A percentile compares a stretch with the other conserved stretches of the same genome.
Conservation (phyloP, 352 stramenopile genomes). For the Globisporangium spinosum region DNA sequence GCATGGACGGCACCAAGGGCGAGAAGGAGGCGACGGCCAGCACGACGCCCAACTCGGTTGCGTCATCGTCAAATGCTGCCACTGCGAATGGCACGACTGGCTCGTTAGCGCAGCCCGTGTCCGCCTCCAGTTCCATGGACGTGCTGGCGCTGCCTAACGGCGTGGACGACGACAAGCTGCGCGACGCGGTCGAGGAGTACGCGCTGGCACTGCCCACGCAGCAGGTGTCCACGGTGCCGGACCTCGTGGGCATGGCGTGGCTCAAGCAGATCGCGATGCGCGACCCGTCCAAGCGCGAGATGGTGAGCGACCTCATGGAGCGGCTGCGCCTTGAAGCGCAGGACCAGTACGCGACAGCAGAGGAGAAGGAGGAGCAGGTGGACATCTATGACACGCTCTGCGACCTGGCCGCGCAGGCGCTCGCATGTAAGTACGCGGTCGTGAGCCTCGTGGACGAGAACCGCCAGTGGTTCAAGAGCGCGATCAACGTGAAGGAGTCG, state of each 20-base stretch:
- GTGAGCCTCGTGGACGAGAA: conserved; percentile 91
- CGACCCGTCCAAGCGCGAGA: conserved; percentile 65
- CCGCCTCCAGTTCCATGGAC: background rate
- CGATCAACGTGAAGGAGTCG: conserved; percentile 69
- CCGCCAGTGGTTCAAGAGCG: conserved; percentile 94
- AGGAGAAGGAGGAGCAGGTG: conserved; percentile 42
- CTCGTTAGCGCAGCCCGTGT: background rate
- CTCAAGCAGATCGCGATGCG: conserved; percentile 62
- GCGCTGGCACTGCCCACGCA: conserved; percentile 59
- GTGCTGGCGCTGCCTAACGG: conserved; percentile 31
- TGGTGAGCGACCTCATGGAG: conserved; percentile 71
- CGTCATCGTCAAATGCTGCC: background rate
- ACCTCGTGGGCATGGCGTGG: conserved; percentile 78
- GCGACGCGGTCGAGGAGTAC: conserved; percentile 69
- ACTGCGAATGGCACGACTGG: background rate
- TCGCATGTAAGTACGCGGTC: conserved; percentile 76
- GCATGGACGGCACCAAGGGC: conserved; percentile 56
- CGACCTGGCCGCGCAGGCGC: conserved; percentile 67
- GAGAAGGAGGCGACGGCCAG: conserved; percentile 20
- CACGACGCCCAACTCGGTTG: conserved; percentile 18
- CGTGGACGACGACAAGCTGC: conserved; percentile 38
- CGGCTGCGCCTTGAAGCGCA: conserved; percentile 47
- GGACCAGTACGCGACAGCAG: conserved; percentile 18
- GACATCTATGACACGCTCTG: conserved; percentile 86
- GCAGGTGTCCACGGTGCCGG: conserved; percentile 54